Evolutionary conservation across 129 eudicot genomes (phyloP).

Genomic region (Deinandra increscens): DNA sequence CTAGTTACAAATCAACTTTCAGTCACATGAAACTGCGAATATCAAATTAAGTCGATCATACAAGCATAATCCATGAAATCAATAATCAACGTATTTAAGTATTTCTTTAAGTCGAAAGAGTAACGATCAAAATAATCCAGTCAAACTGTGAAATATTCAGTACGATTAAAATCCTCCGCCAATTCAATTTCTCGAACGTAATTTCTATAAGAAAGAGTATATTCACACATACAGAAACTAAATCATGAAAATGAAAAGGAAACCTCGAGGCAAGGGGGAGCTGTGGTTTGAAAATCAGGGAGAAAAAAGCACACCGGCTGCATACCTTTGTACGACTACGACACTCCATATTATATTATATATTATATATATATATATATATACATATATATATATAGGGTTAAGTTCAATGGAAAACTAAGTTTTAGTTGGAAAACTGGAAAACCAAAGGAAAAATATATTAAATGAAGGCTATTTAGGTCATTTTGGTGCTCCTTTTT

Average conservation of each 20-base stretch:
- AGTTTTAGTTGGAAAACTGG: too few relatives aligned
- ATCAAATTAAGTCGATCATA: constrained; percentile 8
- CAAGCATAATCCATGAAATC: not conserved
- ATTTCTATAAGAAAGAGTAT: not conserved
- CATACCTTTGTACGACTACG: constrained; percentile 10
- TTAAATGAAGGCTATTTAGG: too few relatives aligned
- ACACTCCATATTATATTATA: not conserved
- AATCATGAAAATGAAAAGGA: not conserved
- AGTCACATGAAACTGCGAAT: too few relatives aligned
- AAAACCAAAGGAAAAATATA: too few relatives aligned
- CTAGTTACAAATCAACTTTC: too few relatives aligned
- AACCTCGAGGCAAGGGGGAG: constrained; percentile 99
- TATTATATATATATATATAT: too few relatives aligned
- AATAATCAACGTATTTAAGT: not conserved
- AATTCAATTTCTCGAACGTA: not conserved
- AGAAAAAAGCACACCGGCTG: not conserved
- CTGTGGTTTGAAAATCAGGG: constrained; percentile 38
- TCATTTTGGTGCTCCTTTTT: too few relatives aligned
- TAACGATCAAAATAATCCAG: not conserved
- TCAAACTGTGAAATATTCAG: not conserved
- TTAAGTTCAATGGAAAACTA: too few relatives aligned
- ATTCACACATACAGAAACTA: not conserved
- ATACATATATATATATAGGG: too few relatives aligned
- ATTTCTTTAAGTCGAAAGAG: not conserved
- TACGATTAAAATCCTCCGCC: not conserved